phyloP scores from a whole-genome alignment of 176 grass and related monocot genomes.

The sorghum (Sorghum bicolor) region DNA sequence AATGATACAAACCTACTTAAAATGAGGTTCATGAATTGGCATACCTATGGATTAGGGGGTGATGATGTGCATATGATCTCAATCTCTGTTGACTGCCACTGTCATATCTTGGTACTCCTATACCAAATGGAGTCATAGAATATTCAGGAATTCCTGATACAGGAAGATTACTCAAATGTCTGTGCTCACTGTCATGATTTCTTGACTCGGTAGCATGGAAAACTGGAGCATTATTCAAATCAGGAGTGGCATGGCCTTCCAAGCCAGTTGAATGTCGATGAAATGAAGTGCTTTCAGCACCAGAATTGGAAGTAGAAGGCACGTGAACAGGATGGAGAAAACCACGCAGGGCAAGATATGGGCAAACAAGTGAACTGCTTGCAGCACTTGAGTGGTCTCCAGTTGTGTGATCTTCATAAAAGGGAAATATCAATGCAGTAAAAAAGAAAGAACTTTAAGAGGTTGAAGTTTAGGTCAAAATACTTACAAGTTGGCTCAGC shows the following conservation, averaged over 20 bases:
- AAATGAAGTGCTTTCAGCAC: constrained; percentile 58
- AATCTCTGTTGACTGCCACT: constrained; percentile 57
- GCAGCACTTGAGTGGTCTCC: constrained; percentile 65
- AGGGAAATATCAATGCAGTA: constrained; percentile 25
- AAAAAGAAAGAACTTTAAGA: constrained; percentile 17
- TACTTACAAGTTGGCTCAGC: constrained; percentile 60
- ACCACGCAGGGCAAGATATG: constrained; percentile 63
- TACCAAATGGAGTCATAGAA: constrained; percentile 55
- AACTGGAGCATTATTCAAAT: constrained; percentile 49
- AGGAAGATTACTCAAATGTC: constrained; percentile 58
- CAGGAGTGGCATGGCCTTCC: constrained; percentile 49
- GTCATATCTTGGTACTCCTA: constrained; percentile 64
- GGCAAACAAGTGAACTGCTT: constrained; percentile 69
- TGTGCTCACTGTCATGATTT: constrained; percentile 66
- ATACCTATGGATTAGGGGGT: constrained; percentile 68
- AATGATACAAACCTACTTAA: constrained; percentile 18
- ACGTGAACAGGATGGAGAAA: constrained; percentile 61
- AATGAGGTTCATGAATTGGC: constrained; percentile 20
- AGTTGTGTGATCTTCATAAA: constrained; percentile 56
- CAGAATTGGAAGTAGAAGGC: constrained; percentile 53
- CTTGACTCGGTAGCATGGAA: constrained; percentile 60
- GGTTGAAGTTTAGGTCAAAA: constrained; percentile 18
- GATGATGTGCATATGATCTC: constrained; percentile 68
- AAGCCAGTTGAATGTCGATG: constrained; percentile 56
- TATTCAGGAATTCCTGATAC: constrained; percentile 59